These are phyloP conservation scores for Mollisia scopiformis DNA, from an alignment of 2,329 filamentous ascomycete species.

Conservation along the genomic window DNA sequence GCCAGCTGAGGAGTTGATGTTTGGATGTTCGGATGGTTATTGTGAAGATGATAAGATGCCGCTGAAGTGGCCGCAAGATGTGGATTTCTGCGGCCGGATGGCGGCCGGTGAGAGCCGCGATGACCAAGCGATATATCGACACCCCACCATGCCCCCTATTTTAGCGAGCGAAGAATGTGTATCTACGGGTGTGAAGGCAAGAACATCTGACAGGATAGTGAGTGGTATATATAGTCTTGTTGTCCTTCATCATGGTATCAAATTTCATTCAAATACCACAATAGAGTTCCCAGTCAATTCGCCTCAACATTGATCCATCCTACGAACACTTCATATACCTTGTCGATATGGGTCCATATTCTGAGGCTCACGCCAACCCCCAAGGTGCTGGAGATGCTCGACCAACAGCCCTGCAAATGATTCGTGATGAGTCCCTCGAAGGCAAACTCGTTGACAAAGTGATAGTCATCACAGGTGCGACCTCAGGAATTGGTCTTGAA, in stretches of 20 bases:
- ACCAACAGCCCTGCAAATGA: slow-evolving; percentile 33
- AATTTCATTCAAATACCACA: no score
- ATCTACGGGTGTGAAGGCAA: no score
- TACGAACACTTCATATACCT: neutral
- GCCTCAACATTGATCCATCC: no score
- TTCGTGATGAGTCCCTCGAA: slow-evolving; percentile 35
- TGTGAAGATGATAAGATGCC: neutral
- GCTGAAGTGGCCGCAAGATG: neutral
- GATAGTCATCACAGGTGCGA: slow-evolving; percentile 3
- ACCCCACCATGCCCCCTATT: neutral
- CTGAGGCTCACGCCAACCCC: slow-evolving; percentile 14
- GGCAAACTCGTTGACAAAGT: slow-evolving; percentile 37
- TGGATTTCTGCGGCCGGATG: neutral
- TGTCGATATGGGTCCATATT: slow-evolving; percentile 6
- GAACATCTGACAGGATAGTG: no score
- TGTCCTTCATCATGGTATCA: no score
- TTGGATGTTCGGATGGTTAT: neutral
- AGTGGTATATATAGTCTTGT: no score
- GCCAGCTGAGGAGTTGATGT: neutral
- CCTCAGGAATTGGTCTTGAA: slow-evolving; percentile 13
- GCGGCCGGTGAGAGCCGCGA: neutral
- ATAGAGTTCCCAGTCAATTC: no score
- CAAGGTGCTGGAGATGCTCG: slow-evolving; percentile 13
- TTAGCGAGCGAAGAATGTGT: no score
- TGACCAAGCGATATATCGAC: neutral